Evolutionary conservation across 2,329 filamentous ascomycete genomes (phyloP).

Genomic region (Cladophialophora bantiana): DNA sequence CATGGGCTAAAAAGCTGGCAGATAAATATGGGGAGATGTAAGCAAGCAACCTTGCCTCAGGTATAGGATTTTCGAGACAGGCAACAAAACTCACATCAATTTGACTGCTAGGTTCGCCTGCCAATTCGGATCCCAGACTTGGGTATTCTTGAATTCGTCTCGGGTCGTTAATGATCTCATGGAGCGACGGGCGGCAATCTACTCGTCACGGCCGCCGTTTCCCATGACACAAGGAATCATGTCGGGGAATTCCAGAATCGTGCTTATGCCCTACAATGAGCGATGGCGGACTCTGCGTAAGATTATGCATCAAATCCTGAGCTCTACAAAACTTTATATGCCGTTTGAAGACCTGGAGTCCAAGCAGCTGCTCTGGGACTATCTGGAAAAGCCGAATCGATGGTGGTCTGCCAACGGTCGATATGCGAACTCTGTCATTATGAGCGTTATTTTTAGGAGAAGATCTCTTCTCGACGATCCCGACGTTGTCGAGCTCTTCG

Average conservation of each 20-base stretch:
- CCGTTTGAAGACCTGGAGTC: conserved; percentile 31
- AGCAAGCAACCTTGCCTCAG: too few relatives aligned
- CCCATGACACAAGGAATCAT: conserved; percentile 41
- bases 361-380: conserved; percentile 25
- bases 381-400: conserved; percentile 20
- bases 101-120: conserved; percentile 16
- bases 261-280: conserved; percentile 51
- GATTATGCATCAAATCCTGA: conserved; percentile 36
- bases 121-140: conserved; percentile 20
- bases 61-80: too few relatives aligned
- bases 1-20: too few relatives aligned
- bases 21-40: too few relatives aligned
- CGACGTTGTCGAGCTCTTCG: conserved; percentile 45
- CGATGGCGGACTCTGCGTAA: conserved; percentile 30
- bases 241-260: conserved; percentile 48
- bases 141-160: conserved; percentile 28
- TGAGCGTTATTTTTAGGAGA: conserved; percentile 57
- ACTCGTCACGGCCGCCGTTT: conserved; percentile 46
- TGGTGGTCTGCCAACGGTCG: conserved; percentile 52
- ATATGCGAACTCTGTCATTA: conserved; percentile 49
- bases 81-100: too few relatives aligned
- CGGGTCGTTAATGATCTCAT: conserved; percentile 43
- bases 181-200: conserved; percentile 47
- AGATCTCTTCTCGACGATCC: conserved; percentile 46
- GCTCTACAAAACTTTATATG: not conserved